phyloP scores from a whole-genome alignment of 2,329 filamentous ascomycete species.

The Zopfia rhizophila region DNA sequence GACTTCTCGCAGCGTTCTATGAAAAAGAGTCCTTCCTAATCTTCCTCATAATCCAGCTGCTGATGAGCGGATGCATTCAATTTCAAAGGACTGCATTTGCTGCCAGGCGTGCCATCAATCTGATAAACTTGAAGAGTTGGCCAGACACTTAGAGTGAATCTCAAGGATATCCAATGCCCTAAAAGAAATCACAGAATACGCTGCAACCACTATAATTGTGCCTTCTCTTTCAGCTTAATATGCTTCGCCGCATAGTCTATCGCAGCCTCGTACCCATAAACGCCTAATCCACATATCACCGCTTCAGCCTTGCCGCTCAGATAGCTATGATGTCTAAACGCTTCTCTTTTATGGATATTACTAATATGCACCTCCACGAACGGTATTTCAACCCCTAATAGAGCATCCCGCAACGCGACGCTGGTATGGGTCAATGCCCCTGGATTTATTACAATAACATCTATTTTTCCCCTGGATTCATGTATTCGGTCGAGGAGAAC shows the following conservation, averaged over 20 bases:
- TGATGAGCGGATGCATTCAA: too few relatives aligned
- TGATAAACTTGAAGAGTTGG: too few relatives aligned
- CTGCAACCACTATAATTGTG: slow-evolving; percentile 19
- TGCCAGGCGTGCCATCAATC: too few relatives aligned
- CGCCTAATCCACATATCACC: slow-evolving; percentile 74
- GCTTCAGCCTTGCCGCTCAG: slow-evolving; percentile 79
- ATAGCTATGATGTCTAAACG: slow-evolving; percentile 75
- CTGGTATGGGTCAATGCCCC: slow-evolving; percentile 81
- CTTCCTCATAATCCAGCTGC: too few relatives aligned
- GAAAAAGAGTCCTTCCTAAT: too few relatives aligned
- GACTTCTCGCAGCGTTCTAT: too few relatives aligned
- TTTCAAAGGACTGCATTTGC: too few relatives aligned
- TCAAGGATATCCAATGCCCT: too few relatives aligned
- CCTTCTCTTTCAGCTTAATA: slow-evolving; percentile 37
- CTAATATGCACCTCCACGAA: slow-evolving; percentile 83
- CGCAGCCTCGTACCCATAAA: slow-evolving; percentile 59
- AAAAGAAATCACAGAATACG: too few relatives aligned
- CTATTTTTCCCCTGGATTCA: slow-evolving; percentile 66
- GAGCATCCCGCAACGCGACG: slow-evolving; percentile 78
- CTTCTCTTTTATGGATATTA: slow-evolving; percentile 78
- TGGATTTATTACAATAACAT: slow-evolving; percentile 79
- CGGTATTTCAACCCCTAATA: slow-evolving; percentile 74
- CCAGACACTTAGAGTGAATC: too few relatives aligned
- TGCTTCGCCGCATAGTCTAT: slow-evolving; percentile 54
- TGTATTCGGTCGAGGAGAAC: slow-evolving; percentile 79